phyloP scores from a whole-genome alignment of 306 rosid genomes.

The Vigna hirtella region DNA sequence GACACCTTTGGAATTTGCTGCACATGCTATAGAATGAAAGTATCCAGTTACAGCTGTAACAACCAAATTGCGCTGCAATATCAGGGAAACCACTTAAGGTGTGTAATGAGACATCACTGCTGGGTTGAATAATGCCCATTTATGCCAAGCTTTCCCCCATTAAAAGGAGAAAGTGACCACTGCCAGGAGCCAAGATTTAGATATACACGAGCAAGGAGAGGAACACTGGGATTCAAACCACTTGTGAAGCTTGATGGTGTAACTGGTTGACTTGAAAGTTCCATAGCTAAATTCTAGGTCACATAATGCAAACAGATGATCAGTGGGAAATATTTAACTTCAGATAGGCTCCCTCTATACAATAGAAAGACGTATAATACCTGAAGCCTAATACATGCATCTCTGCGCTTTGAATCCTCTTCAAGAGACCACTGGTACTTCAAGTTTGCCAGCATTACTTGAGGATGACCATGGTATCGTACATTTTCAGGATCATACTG shows the following conservation, averaged over 20 bases:
- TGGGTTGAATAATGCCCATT: conserved; percentile 93
- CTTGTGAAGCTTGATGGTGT: conserved; percentile 54
- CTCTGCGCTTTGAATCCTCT: conserved; percentile 94
- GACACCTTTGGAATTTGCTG: conserved; percentile 94
- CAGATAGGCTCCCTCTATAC: not conserved
- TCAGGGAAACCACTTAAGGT: conserved; percentile 76
- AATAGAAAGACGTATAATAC: conserved; percentile 40
- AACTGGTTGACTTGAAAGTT: conserved; percentile 73
- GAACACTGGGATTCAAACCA: conserved; percentile 65
- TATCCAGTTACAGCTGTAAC: conserved; percentile 97
- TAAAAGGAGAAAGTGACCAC: too few relatives aligned
- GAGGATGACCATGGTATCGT: conserved; percentile 83
- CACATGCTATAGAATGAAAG: conserved; percentile 98
- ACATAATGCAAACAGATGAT: conserved; percentile 34
- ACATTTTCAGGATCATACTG: conserved; percentile 87
- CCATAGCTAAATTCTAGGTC: conserved; percentile 77
- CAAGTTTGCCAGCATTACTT: conserved; percentile 93
- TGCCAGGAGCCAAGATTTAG: conserved; percentile 45
- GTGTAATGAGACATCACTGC: conserved; percentile 91
- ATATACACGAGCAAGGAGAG: conserved; percentile 92
- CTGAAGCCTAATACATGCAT: conserved; percentile 46
- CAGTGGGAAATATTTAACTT: conserved; percentile 37
- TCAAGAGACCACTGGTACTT: conserved; percentile 95
- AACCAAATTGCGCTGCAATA: conserved; percentile 70
- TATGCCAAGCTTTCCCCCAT: conserved; percentile 58